Conservation (phyloP, 495 filamentous ascomycete genomes). For the Neurospora sp. region DNA sequence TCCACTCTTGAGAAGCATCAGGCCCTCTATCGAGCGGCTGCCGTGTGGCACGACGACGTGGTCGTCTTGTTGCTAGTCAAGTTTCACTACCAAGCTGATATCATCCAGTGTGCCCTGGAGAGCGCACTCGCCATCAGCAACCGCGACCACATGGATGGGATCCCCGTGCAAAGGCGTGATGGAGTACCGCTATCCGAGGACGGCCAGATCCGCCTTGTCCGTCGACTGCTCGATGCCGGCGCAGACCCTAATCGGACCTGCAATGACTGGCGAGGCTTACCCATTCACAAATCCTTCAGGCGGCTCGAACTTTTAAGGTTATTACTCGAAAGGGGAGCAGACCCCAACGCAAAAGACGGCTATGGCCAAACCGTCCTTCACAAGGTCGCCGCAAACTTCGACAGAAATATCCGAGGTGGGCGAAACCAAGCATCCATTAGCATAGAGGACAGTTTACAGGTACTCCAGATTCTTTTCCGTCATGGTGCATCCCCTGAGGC, state of each 20-base stretch:
- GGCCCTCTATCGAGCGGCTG: neutral
- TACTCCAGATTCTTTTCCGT: neutral
- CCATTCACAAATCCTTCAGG: neutral
- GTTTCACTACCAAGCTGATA: neutral
- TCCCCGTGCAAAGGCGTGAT: neutral
- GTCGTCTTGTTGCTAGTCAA: neutral
- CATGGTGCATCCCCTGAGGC: slow-evolving; percentile 3
- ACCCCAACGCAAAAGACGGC: neutral
- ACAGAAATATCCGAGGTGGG: neutral
- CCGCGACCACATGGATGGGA: neutral
- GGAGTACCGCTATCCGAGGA: neutral
- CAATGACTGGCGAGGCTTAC: neutral
- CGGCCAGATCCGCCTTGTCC: neutral
- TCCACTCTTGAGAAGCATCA: neutral
- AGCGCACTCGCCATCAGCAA: neutral
- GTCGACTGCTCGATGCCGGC: neutral
- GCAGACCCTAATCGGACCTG: neutral
- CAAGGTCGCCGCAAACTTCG: neutral
- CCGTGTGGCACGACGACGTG: neutral
- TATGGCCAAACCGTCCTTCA: neutral
- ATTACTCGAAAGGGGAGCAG: neutral
- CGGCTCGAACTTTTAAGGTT: neutral
- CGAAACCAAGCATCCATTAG: neutral
- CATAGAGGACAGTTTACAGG: neutral
- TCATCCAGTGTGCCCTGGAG: neutral